Evolutionary conservation across 805 yeast genomes (phyloP).

Genomic region (Saccharomycopsis capsularis): DNA sequence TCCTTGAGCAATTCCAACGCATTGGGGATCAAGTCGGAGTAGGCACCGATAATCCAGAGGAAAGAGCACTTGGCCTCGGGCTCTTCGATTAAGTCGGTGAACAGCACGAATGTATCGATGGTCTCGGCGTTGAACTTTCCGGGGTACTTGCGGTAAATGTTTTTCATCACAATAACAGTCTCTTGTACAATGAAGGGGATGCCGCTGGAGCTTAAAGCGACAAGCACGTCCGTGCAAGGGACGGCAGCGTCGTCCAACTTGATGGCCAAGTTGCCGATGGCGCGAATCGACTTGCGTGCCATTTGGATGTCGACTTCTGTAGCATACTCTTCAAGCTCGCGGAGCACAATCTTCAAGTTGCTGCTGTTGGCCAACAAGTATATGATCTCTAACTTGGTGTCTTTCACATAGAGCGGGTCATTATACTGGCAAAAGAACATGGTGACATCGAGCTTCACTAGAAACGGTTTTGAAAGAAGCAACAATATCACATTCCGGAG

Average conservation of each 20-base stretch:
- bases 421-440: slow-evolving; percentile 76
- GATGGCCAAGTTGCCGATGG: slow-evolving; percentile 83
- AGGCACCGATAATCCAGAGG: slow-evolving; percentile 81
- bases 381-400: slow-evolving; percentile 82
- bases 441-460: slow-evolving; percentile 61
- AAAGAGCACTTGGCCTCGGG: slow-evolving; percentile 72
- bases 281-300: slow-evolving; percentile 82
- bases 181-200: slow-evolving; percentile 76
- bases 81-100: slow-evolving; percentile 53
- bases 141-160: slow-evolving; percentile 73
- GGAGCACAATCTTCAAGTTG: slow-evolving; percentile 54
- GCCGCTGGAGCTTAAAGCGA: slow-evolving; percentile 54
- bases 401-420: slow-evolving; percentile 84
- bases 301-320: slow-evolving; percentile 79
- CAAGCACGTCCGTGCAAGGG: slow-evolving; percentile 55
- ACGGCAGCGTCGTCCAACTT: slow-evolving; percentile 57
- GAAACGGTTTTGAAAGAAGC: slow-evolving; percentile 55
- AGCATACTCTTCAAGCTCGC: slow-evolving; percentile 80
- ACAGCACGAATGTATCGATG: slow-evolving; percentile 22
- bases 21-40: slow-evolving; percentile 37
- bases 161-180: slow-evolving; percentile 65
- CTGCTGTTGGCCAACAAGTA: slow-evolving; percentile 64
- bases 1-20: slow-evolving; percentile 32
- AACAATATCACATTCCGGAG: slow-evolving; percentile 74
- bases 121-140: slow-evolving; percentile 23